Evolutionary conservation across 148 eudicot species (phyloP).

Genomic region (Vaccinium vitisidaea): DNA sequence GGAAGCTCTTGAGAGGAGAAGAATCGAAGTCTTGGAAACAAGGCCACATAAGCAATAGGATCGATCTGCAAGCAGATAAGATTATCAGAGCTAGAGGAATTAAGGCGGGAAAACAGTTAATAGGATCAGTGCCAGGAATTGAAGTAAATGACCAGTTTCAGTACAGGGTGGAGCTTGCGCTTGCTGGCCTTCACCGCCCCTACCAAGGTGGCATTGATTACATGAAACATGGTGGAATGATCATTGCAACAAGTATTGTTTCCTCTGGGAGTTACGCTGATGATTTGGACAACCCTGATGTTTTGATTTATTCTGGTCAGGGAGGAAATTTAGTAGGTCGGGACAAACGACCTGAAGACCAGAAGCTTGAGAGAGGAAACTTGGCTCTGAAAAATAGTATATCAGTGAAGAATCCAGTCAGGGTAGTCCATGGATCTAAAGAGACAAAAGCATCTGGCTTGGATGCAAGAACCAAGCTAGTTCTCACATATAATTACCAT

Average conservation of each 20-base stretch:
- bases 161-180: constrained; percentile 73
- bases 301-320: constrained; percentile 66
- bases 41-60: constrained; percentile 41
- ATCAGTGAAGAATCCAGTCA: constrained; percentile 43
- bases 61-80: constrained; percentile 11
- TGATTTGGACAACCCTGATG: constrained; percentile 60
- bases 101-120: constrained; percentile 28
- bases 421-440: constrained; percentile 79
- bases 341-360: constrained; percentile 64
- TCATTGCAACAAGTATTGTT: constrained; percentile 70
- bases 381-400: constrained; percentile 71
- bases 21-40: constrained; percentile 30
- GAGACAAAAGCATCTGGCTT: constrained; percentile 46
- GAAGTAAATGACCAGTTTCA: constrained; percentile 91
- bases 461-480: constrained; percentile 40
- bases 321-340: constrained; percentile 58
- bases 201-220: constrained; percentile 79
- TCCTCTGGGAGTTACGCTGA: constrained; percentile 72
- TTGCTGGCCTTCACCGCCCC: constrained; percentile 76
- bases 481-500: constrained; percentile 64
- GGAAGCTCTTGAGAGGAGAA: constrained; percentile 71
- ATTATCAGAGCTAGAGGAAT: constrained; percentile 46
- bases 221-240: constrained; percentile 32
- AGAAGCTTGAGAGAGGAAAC: constrained; percentile 84
- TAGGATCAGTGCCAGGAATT: constrained; percentile 80